Percentiles rank a stretch among this genome's conserved stretches.
Conservation (phyloP, 2,329 filamentous ascomycete species). For the Iodosphaeria phyllophila region DNA sequence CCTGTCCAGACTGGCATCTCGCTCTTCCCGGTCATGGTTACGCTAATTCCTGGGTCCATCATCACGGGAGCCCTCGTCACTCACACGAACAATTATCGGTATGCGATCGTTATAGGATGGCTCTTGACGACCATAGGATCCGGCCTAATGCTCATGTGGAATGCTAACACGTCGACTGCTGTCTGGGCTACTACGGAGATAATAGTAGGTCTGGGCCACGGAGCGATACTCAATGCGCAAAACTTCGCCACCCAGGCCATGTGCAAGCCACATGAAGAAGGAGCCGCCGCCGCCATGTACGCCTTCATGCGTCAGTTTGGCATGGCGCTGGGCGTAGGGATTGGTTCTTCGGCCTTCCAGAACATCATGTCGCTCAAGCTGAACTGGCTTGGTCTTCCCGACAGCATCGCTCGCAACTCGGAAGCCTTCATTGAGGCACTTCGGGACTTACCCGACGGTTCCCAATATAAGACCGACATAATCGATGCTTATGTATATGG, state of each 20-base stretch:
- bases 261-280: slow-evolving; percentile 5
- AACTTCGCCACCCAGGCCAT: slow-evolving; percentile 7
- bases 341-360: slow-evolving; percentile 21
- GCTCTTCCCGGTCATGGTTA: slow-evolving; percentile 6
- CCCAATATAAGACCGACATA: slow-evolving; percentile 1
- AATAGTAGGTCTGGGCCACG: slow-evolving; percentile 5
- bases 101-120: slow-evolving; percentile 6
- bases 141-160: slow-evolving; percentile 4
- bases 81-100: slow-evolving; percentile 5
- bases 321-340: slow-evolving; percentile 20
- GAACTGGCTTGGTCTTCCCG: slow-evolving; percentile 10
- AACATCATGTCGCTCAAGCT: slow-evolving; percentile 19
- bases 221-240: slow-evolving; percentile 5
- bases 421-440: slow-evolving; percentile 8
- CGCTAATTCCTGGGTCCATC: slow-evolving; percentile 5
- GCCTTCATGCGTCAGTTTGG: slow-evolving; percentile 21
- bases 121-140: slow-evolving; percentile 2
- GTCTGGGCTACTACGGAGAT: slow-evolving; percentile 4
- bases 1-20: slow-evolving; percentile 5
- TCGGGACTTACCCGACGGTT: neutral
- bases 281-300: slow-evolving; percentile 14
- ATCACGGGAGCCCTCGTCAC: slow-evolving; percentile 5
- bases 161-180: slow-evolving; percentile 1
- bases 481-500: slow-evolving; percentile 28
- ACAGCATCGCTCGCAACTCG: slow-evolving; percentile 10